These are phyloP conservation scores for Lepidium aucheri DNA, from an alignment of 345 rosid species.

Conservation along the genomic window DNA sequence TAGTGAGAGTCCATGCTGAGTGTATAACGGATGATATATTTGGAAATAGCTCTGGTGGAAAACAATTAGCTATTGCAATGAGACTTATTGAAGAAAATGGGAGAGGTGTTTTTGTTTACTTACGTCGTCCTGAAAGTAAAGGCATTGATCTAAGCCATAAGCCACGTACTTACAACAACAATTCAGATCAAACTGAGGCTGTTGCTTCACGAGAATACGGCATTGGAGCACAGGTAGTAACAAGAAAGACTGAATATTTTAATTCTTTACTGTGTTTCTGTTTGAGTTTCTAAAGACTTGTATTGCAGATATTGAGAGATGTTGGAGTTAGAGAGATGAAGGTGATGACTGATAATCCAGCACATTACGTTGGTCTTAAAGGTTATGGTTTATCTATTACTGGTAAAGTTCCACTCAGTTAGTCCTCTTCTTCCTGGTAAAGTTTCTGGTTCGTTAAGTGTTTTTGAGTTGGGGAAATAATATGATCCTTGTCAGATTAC, in stretches of 20 bases:
- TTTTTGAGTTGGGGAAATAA: not conserved
- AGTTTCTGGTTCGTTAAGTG: constrained; percentile 4
- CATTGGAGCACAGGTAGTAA: constrained; percentile 91
- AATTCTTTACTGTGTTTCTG: not conserved
- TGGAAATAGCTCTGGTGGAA: constrained; percentile 77
- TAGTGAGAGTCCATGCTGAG: constrained; percentile 89
- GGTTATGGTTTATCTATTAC: constrained; percentile 31
- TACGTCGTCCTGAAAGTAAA: constrained; percentile 87
- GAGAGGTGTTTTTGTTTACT: constrained; percentile 71
- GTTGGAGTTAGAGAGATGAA: constrained; percentile 76
- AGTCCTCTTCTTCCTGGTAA: not conserved
- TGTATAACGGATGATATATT: constrained; percentile 95
- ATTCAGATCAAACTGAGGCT: constrained; percentile 61
- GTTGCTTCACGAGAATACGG: constrained; percentile 85
- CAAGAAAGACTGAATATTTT: not conserved
- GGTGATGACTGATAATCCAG: constrained; percentile 81
- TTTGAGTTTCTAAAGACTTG: not conserved
- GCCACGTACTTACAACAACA: constrained; percentile 64
- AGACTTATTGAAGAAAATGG: constrained; percentile 73
- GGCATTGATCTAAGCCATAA: constrained; percentile 89
- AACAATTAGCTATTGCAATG: constrained; percentile 76
- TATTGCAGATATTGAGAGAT: constrained; percentile 60
- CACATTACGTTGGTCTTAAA: constrained; percentile 32
- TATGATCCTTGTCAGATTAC: not conserved
- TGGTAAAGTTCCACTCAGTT: constrained; percentile 23